Conservation (phyloP, 2,329 filamentous ascomycete species). For the Stemphylium lycopersici region DNA sequence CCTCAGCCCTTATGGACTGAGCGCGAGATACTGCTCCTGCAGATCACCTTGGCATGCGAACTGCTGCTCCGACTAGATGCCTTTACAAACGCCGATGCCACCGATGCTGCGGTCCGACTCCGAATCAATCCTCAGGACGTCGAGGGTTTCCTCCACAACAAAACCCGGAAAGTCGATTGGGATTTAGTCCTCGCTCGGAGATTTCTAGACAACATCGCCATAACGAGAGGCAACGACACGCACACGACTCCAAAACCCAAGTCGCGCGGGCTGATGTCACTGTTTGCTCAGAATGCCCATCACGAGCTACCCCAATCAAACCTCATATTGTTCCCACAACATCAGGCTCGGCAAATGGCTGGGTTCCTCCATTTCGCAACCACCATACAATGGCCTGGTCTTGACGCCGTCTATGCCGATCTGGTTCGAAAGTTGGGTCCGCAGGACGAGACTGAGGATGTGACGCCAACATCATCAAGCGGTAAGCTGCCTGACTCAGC, state of each 20-base stretch:
- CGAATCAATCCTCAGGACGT: constrained; percentile 53
- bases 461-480: constrained; percentile 23
- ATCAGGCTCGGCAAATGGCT: constrained; percentile 52
- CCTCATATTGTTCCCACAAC: constrained; percentile 44
- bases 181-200: constrained; percentile 60
- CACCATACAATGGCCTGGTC: constrained; percentile 57
- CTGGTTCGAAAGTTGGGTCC: constrained; percentile 47
- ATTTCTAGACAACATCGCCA: constrained; percentile 59
- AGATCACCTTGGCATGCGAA: constrained; percentile 61
- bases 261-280: constrained; percentile 35
- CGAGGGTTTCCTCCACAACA: constrained; percentile 53
- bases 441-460: constrained; percentile 19
- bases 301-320: constrained; percentile 31
- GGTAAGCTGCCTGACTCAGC: constrained; percentile 32
- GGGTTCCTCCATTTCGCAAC: constrained; percentile 60
- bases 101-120: constrained; percentile 48
- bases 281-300: constrained; percentile 30
- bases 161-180: constrained; percentile 62
- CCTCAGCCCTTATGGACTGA: constrained; percentile 46
- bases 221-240: constrained; percentile 39
- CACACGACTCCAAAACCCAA: constrained; percentile 27
- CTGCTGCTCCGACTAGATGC: constrained; percentile 61
- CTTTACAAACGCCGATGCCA: constrained; percentile 40
- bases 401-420: constrained; percentile 46
- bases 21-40: constrained; percentile 61